Base-by-base conservation (phyloP, 2,329 filamentous ascomycete genomes). In the Anthostomella pinea region DNA sequence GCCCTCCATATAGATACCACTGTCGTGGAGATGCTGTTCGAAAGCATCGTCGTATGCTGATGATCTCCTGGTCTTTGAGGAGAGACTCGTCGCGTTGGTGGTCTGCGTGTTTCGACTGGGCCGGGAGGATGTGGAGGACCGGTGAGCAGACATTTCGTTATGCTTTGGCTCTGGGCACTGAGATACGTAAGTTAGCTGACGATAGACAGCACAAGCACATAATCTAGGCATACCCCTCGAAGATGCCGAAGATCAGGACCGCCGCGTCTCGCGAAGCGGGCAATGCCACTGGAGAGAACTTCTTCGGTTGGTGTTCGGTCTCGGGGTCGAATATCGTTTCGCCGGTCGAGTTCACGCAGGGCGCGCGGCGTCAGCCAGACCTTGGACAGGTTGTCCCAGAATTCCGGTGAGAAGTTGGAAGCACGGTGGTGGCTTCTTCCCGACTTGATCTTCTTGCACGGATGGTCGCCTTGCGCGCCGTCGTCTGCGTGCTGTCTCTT, bases 231-330 rank as follows among this genome's bases (percentile, higher is more conserved):
- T 47, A 65, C 58, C 41, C 52, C 58, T 57, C 52, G 46, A 36
- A 64, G 41, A 49, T 62, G 52, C 20, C 41, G 44, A 29, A 65
- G 50, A 46, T 62, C 58, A 45, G 57, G 59, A 30, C 60, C 60
- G 26, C 60, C 58, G 35, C 44, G 49, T 52, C 54, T 54, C 26
- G 58, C 54, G 46, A 59, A 57, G 27, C 39, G 49, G 36, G 26
- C 38, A 41, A 43, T 39, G 43, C 46, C 21, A 18, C 15, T 8
- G 25, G 19, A 16, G 30, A 8, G 2, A 30, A 10, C n/a, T n/a
- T n/a, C n/a, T n/a, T n/a, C n/a, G n/a, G n/a, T n/a, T n/a, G n/a
- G n/a, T n/a, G n/a, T n/a, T n/a, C n/a, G n/a, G n/a, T n/a, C n/a
- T n/a, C n/a, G n/a, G 5, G 22, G 26, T 27, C 18, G 30, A 17